A percentile compares a stretch with the other conserved stretches of the same genome.
Conservation (phyloP, 202 grass and related monocot genomes). For the Miscanthus sacchariflorus region DNA sequence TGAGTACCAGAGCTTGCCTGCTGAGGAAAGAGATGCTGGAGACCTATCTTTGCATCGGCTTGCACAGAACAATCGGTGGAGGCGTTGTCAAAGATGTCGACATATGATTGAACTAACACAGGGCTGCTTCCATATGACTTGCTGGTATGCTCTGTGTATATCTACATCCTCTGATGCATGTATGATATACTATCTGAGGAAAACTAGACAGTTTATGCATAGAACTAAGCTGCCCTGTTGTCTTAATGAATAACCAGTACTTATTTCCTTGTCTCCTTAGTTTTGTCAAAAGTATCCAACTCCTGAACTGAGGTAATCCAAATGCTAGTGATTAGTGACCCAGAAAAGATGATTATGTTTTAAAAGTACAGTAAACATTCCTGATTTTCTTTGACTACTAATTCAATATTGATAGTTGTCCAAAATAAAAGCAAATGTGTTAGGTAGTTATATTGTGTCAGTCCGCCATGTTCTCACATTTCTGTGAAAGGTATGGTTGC, state of each 20-base stretch:
- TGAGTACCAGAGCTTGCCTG: slow-evolving; percentile 77
- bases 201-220: slow-evolving; percentile 7
- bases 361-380: neutral
- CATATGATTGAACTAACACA: slow-evolving; percentile 79
- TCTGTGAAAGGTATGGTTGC: neutral
- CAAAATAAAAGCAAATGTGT: slow-evolving; percentile 1
- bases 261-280: neutral
- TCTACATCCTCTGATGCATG: neutral
- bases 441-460: slow-evolving; percentile 13
- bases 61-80: slow-evolving; percentile 73
- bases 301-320: neutral
- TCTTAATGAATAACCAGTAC: neutral
- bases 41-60: slow-evolving; percentile 69
- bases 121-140: slow-evolving; percentile 85
- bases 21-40: slow-evolving; percentile 64
- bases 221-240: neutral
- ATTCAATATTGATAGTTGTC: neutral
- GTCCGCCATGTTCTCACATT: neutral
- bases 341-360: neutral
- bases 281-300: slow-evolving; percentile 1
- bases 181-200: neutral
- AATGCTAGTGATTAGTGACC: neutral
- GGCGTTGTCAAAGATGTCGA: slow-evolving; percentile 73
- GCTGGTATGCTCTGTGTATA: slow-evolving; percentile 69
- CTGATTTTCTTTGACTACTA: neutral